Evolutionary conservation across 2,329 filamentous ascomycete species (phyloP).

Genomic region (Ophiostoma sp.): DNA sequence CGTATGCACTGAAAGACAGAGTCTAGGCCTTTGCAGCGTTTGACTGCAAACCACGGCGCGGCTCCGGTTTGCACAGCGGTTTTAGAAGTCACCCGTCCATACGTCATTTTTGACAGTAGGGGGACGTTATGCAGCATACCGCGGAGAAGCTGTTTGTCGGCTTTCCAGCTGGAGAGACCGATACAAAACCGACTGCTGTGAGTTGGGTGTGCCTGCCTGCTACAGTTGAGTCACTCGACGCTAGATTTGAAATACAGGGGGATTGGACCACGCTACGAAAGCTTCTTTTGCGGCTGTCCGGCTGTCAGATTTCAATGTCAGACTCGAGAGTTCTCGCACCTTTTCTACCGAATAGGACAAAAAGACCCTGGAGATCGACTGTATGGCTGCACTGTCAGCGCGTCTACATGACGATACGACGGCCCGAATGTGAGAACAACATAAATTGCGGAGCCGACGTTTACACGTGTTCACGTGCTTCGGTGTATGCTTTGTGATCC

Average conservation of each 20-base stretch:
- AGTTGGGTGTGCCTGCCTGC: neutral
- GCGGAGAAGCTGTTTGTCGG: neutral
- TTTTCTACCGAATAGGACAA: neutral
- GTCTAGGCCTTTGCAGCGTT: neutral
- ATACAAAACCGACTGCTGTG: neutral
- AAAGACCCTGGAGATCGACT: neutral
- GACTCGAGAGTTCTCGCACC: neutral
- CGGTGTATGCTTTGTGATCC: neutral
- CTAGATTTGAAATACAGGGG: neutral
- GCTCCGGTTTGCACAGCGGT: neutral
- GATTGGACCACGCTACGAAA: neutral
- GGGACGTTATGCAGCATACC: neutral
- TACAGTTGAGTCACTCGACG: neutral
- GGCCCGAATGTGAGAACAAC: neutral
- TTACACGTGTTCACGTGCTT: neutral
- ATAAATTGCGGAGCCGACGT: neutral
- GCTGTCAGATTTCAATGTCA: neutral
- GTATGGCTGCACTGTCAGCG: neutral
- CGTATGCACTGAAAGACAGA: neutral
- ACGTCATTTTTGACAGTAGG: neutral
- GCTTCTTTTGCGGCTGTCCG: neutral
- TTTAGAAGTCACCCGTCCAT: neutral
- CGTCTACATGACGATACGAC: neutral
- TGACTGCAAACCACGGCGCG: neutral
- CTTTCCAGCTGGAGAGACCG: neutral